Base-by-base conservation (phyloP, 2,329 filamentous ascomycete genomes). In the Xylariaceae sp. region DNA sequence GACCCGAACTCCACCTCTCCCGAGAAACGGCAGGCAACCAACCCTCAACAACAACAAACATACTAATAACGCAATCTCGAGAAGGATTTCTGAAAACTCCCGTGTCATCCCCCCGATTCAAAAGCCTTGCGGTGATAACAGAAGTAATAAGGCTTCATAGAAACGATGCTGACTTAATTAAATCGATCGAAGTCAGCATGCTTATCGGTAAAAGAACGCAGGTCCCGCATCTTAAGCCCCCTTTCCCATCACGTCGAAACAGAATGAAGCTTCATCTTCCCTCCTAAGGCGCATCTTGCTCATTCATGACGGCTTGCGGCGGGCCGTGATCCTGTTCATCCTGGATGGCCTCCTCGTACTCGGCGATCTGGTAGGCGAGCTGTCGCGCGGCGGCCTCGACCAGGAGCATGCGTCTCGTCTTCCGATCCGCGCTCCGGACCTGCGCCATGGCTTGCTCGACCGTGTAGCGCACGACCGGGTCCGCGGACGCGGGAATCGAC, bases 321-420 rank as follows among this genome's bases (percentile, higher is more conserved):
- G 52, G 51, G 14, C 56, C 56, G 19, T 71, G 68, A 18, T 63
- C 54, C 44, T 67, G 64, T n/a, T 71, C 67, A 19, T 72, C 69
- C 20, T 68, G 65, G 18, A 67, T 48, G 3, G 57, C 60, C 3
- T 82, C 80, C 56, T 82, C 78, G 61, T 80, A 83, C 59, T 82
- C 77, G 19, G 76, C 73, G 44, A 84, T 77, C 23, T 79, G 77
- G 63, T 82, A 73, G 6, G 80, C 81, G 29, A 86, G 74, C 69
- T 84, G 80, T 66, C 79, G 77, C 12, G 82, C 81, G 2, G 80
- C 76, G 43, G 78, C 73, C 61, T 85, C 81, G 50, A 86, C 78
- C 61, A 80, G 75, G 48, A 81, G 75, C 56, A 83, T 72, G 48
- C 77, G 73, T 3, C 82, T 75, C 1, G 76, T 74, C 48, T 74